Conservation (phyloP, 805 yeast genomes). For the Suhomyces kilbournensis region DNA sequence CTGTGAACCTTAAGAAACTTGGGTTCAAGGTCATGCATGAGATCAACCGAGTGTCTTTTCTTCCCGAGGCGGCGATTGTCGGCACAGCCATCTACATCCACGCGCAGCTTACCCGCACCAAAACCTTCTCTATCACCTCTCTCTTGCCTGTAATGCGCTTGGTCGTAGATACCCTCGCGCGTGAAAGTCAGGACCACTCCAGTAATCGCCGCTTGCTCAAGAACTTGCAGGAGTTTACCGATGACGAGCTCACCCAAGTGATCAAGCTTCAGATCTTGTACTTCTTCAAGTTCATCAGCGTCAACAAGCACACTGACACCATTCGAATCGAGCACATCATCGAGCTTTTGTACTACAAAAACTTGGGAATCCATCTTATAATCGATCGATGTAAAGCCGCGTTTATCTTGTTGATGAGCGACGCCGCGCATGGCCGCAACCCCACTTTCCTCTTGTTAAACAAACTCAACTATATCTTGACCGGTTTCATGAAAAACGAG, state of each 20-base stretch:
- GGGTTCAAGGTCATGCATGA: conserved; percentile 55
- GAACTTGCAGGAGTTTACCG: conserved; percentile 15
- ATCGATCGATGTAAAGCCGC: conserved; percentile 50
- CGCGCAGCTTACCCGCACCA: conserved; percentile 19
- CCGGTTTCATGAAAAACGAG: conserved; percentile 40
- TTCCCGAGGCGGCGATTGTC: conserved; percentile 54
- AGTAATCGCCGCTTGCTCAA: conserved; percentile 22
- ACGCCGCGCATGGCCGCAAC: conserved; percentile 3
- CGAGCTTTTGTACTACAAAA: conserved; percentile 57
- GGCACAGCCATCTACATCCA: conserved; percentile 42
- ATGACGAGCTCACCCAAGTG: conserved; percentile 22
- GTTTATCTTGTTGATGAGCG: conserved; percentile 16
- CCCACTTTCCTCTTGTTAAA: conserved; percentile 15
- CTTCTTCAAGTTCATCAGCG: conserved; percentile 26
- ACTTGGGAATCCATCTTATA: conserved; percentile 53
- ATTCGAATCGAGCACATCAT: conserved; percentile 46
- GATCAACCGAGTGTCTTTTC: conserved; percentile 46
- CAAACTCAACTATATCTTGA: conserved; percentile 31
- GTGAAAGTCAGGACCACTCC: conserved; percentile 19
- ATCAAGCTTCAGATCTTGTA: conserved; percentile 24
- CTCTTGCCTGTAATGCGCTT: conserved; percentile 30
- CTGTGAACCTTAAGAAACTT: conserved; percentile 41
- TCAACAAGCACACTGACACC: conserved; percentile 19
- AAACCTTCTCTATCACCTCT: conserved; percentile 17
- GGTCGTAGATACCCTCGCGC: conserved; percentile 17